These are phyloP conservation scores for Colletotrichum cereale DNA, from an alignment of 2,329 filamentous ascomycete genomes.

Conservation along the genomic window DNA sequence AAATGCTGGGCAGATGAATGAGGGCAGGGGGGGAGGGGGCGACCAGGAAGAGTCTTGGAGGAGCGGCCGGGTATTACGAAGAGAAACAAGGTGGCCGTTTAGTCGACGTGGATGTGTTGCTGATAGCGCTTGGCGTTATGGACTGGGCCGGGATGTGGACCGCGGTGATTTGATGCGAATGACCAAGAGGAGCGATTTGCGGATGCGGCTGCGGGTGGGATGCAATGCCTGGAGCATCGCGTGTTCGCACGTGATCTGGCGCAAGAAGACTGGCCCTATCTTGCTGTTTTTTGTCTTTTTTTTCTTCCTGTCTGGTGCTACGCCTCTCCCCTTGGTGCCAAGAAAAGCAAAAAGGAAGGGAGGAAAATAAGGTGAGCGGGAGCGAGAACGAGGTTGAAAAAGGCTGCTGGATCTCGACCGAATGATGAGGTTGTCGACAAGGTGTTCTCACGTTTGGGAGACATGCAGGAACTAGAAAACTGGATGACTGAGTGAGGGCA, in stretches of 20 bases:
- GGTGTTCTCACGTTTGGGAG: not conserved
- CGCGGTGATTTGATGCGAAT: not conserved
- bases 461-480: not conserved
- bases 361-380: not conserved
- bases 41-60: not conserved
- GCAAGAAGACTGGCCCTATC: slow-evolving; percentile 13
- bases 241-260: slow-evolving; percentile 35
- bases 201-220: slow-evolving; percentile 3
- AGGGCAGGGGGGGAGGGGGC: not conserved
- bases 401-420: not conserved
- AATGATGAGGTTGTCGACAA: not conserved
- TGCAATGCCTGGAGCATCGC: slow-evolving; percentile 29
- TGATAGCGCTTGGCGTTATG: not conserved
- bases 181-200: not conserved
- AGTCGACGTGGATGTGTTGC: not conserved
- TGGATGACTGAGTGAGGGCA: not conserved
- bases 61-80: not conserved
- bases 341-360: not conserved
- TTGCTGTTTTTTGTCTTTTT: too few species aligned
- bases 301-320: not conserved
- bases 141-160: not conserved
- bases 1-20: not conserved
- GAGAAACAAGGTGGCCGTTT: not conserved
- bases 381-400: not conserved
- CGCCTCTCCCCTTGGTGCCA: not conserved